These are phyloP conservation scores for Vicia faba DNA, from an alignment of 306 rosid genomes.

Conservation along the genomic window DNA sequence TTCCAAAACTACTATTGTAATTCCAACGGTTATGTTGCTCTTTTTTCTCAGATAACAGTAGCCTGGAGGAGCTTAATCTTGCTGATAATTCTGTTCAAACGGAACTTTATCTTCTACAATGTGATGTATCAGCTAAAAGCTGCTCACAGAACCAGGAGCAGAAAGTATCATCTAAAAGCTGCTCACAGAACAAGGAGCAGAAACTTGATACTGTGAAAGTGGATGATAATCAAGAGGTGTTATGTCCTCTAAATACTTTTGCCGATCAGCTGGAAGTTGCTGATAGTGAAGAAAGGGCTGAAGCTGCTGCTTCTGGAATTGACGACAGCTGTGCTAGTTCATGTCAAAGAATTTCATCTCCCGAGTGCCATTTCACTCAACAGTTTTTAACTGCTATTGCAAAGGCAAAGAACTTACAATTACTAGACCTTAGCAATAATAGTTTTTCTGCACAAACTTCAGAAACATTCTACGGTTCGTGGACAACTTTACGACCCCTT, in stretches of 20 bases:
- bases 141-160: constrained; percentile 9
- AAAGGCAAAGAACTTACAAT: constrained; percentile 56
- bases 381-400: constrained; percentile 64
- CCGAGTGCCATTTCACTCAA: constrained; percentile 43
- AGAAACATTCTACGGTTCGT: constrained; percentile 59
- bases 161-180: background rate
- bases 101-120: constrained; percentile 43
- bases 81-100: constrained; percentile 54
- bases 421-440: constrained; percentile 79
- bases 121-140: constrained; percentile 40
- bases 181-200: constrained; percentile 5
- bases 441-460: constrained; percentile 57
- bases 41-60: constrained; percentile 53
- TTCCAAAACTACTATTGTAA: background rate
- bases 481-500: constrained; percentile 58
- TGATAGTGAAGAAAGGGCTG: constrained; percentile 49
- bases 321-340: constrained; percentile 72
- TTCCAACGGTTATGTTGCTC: constrained; percentile 15
- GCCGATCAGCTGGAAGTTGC: constrained; percentile 66
- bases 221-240: constrained; percentile 43
- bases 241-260: constrained; percentile 41
- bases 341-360: constrained; percentile 49
- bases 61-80: constrained; percentile 76
- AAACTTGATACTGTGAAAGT: constrained; percentile 45
- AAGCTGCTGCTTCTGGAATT: constrained; percentile 57